Percentiles rank a stretch among this genome's conserved stretches.
phyloP scores from a whole-genome alignment of 2,329 filamentous ascomycete species.

The Chaetomiaceae sp. region DNA sequence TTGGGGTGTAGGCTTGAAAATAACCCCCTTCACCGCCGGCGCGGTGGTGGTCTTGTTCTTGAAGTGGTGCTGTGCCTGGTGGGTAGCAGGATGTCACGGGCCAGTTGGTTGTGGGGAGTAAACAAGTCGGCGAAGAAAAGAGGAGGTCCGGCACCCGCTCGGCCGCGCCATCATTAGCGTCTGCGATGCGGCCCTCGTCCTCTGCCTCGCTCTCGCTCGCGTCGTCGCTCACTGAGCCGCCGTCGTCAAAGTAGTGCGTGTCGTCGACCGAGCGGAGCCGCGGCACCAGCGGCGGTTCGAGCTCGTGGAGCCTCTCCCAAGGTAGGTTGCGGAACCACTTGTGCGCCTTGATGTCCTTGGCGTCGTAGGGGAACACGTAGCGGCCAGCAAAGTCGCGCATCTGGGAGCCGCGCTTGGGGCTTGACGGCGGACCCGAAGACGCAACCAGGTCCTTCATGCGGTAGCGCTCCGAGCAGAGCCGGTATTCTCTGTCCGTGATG shows the following conservation, averaged over 20 bases:
- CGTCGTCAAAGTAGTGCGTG: slow-evolving; percentile 87
- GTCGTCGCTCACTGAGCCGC: slow-evolving; percentile 67
- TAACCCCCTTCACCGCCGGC: no score
- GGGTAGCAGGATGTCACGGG: not conserved
- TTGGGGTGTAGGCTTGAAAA: not conserved
- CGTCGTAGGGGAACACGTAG: slow-evolving; percentile 78
- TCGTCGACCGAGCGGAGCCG: slow-evolving; percentile 63
- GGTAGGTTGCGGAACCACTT: slow-evolving; percentile 75
- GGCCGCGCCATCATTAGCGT: slow-evolving; percentile 10
- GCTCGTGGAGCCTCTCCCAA: slow-evolving; percentile 70
- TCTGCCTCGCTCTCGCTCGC: slow-evolving; percentile 47
- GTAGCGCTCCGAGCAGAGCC: slow-evolving; percentile 74
- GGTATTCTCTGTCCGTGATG: slow-evolving; percentile 67
- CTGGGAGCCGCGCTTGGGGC: not conserved
- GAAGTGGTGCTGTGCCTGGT: no score
- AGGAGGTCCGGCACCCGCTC: not conserved
- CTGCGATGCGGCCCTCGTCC: slow-evolving; percentile 12
- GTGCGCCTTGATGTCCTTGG: slow-evolving; percentile 83
- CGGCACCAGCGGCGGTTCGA: slow-evolving; percentile 74
- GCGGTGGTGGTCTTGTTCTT: not conserved
- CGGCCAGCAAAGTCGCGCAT: slow-evolving; percentile 37
- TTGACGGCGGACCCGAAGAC: not conserved
- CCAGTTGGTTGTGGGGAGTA: not conserved
- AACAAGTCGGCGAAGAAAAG: not conserved
- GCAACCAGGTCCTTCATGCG: slow-evolving; percentile 52